These are phyloP conservation scores for Epichloe sylvatica DNA, from an alignment of 2,329 filamentous ascomycete species.

Conservation along the genomic window DNA sequence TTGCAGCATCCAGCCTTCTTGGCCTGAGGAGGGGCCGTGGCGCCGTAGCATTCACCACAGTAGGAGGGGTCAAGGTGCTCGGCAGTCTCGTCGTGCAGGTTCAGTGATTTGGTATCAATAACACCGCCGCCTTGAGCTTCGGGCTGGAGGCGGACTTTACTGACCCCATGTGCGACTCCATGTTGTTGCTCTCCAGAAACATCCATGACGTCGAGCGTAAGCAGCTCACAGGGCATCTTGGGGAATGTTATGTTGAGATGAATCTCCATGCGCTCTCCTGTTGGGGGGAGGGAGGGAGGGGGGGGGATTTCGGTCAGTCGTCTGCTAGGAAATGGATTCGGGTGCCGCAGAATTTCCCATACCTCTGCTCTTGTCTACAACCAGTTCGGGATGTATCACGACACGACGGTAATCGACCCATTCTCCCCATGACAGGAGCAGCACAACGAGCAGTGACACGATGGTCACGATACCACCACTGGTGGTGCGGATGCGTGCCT, in stretches of 20 bases:
- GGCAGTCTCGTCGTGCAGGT: slow-evolving; percentile 52
- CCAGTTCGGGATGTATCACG: slow-evolving; percentile 75
- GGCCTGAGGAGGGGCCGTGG: slow-evolving; percentile 54
- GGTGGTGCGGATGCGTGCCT: slow-evolving; percentile 89
- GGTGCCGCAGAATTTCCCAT: slow-evolving; percentile 14
- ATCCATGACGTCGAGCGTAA: slow-evolving; percentile 98
- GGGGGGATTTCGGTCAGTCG: slow-evolving; percentile 10
- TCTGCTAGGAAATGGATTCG: background rate
- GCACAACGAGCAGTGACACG: slow-evolving; percentile 70
- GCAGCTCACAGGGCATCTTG: slow-evolving; percentile 79
- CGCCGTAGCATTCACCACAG: slow-evolving; percentile 89
- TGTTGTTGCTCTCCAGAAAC: slow-evolving; percentile 94
- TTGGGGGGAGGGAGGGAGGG: background rate
- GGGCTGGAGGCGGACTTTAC: slow-evolving; percentile 71
- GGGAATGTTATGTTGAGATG: slow-evolving; percentile 96
- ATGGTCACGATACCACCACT: slow-evolving; percentile 94
- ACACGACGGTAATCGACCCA: slow-evolving; percentile 86
- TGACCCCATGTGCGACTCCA: slow-evolving; percentile 82
- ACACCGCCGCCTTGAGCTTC: slow-evolving; percentile 59
- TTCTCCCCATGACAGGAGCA: slow-evolving; percentile 87
- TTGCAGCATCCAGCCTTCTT: slow-evolving; percentile 85
- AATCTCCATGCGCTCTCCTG: slow-evolving; percentile 97
- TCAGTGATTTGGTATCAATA: slow-evolving; percentile 55
- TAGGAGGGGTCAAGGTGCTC: slow-evolving; percentile 79
- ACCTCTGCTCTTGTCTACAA: slow-evolving; percentile 96